These are phyloP conservation scores for Fusarium gaditjirri DNA, from an alignment of 2,329 filamentous ascomycete species.

Conservation along the genomic window DNA sequence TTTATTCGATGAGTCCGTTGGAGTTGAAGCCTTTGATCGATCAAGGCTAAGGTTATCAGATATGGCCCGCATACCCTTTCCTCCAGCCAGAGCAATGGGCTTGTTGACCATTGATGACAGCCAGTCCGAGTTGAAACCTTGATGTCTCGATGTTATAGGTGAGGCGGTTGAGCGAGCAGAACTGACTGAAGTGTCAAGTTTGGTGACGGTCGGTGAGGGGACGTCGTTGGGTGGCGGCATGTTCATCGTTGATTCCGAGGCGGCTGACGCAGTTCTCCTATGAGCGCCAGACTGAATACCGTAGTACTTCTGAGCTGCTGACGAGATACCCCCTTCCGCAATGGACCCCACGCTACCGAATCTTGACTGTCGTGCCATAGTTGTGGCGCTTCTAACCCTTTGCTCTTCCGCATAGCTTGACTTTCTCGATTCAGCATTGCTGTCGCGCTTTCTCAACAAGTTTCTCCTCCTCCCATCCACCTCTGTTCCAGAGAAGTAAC, in stretches of 20 bases:
- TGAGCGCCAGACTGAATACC: conserved; percentile 61
- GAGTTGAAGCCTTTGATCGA: conserved; percentile 62
- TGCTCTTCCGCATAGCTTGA: conserved; percentile 83
- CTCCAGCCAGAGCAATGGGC: conserved; percentile 60
- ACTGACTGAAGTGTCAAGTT: conserved; percentile 61
- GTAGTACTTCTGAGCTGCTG: conserved; percentile 78
- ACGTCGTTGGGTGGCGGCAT: conserved; percentile 64
- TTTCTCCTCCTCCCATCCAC: conserved; percentile 80
- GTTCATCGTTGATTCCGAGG: conserved; percentile 65
- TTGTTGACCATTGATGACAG: conserved; percentile 62
- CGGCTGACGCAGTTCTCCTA: conserved; percentile 70
- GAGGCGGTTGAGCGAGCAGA: conserved; percentile 55
- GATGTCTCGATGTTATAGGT: conserved; percentile 56
- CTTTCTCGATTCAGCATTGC: conserved; percentile 71
- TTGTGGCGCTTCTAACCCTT: conserved; percentile 71
- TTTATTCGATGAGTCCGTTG: conserved; percentile 57
- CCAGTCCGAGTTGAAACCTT: conserved; percentile 66
- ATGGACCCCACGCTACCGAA: conserved; percentile 83
- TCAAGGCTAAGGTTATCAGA: conserved; percentile 78
- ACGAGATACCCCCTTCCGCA: conserved; percentile 68
- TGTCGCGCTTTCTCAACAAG: conserved; percentile 82
- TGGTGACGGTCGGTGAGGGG: conserved; percentile 68
- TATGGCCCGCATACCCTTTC: conserved; percentile 81
- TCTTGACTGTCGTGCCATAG: conserved; percentile 77
- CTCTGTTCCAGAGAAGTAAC: conserved; percentile 94